Percentiles rank a stretch among this genome's conserved stretches.
phyloP scores from a whole-genome alignment of 768 basidiomycete species.

The Xerocomellus chrysenteron region DNA sequence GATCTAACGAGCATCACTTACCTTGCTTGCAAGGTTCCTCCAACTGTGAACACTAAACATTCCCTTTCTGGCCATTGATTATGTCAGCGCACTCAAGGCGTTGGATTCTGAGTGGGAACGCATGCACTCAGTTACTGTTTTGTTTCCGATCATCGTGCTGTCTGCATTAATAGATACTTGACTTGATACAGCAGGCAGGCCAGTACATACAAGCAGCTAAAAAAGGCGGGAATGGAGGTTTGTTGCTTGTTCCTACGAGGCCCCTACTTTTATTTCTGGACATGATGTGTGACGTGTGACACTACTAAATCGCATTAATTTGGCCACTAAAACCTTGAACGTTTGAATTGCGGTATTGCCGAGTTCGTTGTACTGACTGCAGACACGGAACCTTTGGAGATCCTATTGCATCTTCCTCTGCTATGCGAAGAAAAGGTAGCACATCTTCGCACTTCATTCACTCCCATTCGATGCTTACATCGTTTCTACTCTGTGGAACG shows the following conservation, averaged over 20 bases:
- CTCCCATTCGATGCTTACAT: neutral
- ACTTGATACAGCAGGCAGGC: constrained; percentile 92
- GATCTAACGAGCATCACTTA: neutral
- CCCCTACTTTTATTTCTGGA: neutral
- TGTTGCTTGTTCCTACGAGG: constrained; percentile 16
- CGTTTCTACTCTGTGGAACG: constrained; percentile 58
- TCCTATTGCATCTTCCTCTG: constrained; percentile 93
- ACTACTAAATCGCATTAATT: constrained; percentile 9
- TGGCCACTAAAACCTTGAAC: constrained; percentile 97
- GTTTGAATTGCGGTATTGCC: constrained; percentile 95
- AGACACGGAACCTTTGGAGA: constrained; percentile 97
- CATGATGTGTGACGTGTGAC: too few species aligned
- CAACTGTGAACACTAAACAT: neutral
- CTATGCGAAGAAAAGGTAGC: constrained; percentile 96
- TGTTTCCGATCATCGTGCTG: neutral
- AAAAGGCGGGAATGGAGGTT: constrained; percentile 99
- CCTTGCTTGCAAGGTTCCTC: neutral
- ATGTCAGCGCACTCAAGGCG: constrained; percentile 8
- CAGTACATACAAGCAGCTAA: constrained; percentile 98
- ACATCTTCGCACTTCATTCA: constrained; percentile 9
- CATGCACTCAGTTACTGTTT: neutral
- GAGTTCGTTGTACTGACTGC: constrained; percentile 97
- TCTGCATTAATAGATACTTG: constrained; percentile 70
- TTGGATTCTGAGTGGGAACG: neutral
- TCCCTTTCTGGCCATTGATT: constrained; percentile 8